Conservation (phyloP, 176 grass and related monocot species). For the Dendrocalamus sinicus region DNA sequence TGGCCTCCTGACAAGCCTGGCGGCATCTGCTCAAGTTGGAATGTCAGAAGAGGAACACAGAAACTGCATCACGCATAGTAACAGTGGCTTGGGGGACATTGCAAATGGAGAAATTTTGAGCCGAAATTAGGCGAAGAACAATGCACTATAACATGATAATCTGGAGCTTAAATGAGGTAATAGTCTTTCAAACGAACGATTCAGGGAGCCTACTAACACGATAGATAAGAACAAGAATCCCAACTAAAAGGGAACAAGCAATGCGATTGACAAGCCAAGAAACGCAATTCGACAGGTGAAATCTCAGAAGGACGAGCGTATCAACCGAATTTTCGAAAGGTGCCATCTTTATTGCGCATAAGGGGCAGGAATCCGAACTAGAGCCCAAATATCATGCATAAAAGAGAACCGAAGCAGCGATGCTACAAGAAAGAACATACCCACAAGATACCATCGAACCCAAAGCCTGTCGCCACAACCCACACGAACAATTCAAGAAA, state of each 20-base stretch:
- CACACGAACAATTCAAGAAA: slow-evolving; percentile 10
- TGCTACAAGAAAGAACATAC: no score
- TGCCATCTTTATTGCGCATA: neutral
- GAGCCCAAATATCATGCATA: neutral
- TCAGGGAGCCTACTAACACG: neutral
- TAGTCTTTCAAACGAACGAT: neutral
- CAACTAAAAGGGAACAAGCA: neutral
- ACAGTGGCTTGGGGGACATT: neutral
- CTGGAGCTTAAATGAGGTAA: neutral
- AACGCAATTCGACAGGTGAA: neutral
- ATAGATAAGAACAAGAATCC: neutral
- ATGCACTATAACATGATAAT: neutral
- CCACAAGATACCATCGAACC: neutral
- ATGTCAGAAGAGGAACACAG: slow-evolving; percentile 7
- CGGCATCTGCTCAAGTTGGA: slow-evolving; percentile 40
- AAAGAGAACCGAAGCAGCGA: neutral
- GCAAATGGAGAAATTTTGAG: neutral
- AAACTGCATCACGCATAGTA: neutral
- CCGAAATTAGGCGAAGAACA: neutral
- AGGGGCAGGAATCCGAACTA: neutral
- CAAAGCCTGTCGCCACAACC: neutral
- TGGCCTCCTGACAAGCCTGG: slow-evolving; percentile 38
- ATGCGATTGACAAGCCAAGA: neutral
- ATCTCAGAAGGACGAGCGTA: neutral
- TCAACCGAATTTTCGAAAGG: neutral